Percentiles rank a stretch among this genome's conserved stretches.
phyloP scores from a whole-genome alignment of 495 filamentous ascomycete species.

The Penicillium argentinense region DNA sequence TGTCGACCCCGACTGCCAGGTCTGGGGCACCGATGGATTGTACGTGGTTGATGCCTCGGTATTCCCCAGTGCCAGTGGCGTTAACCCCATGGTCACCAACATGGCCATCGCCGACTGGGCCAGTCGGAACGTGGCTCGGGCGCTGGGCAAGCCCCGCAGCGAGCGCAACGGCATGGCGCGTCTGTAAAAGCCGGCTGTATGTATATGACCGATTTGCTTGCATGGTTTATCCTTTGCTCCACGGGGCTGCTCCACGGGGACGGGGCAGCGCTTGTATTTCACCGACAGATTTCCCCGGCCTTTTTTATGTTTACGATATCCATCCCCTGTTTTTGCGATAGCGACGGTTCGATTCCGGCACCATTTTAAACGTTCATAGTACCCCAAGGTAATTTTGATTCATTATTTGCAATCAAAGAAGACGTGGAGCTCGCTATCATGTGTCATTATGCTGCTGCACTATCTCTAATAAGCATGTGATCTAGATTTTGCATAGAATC shows the following conservation, averaged over 20 bases:
- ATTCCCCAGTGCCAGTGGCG: slow-evolving; percentile 85
- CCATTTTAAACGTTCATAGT: too few species aligned
- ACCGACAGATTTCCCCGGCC: too few species aligned
- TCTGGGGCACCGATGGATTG: slow-evolving; percentile 73
- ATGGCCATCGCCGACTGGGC: slow-evolving; percentile 72
- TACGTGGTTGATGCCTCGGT: slow-evolving; percentile 87
- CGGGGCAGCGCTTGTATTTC: too few species aligned
- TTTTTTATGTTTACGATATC: too few species aligned
- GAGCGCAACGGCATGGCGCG: slow-evolving; percentile 19
- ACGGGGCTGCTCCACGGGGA: too few species aligned
- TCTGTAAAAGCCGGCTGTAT: slow-evolving; percentile 4
- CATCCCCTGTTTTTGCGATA: too few species aligned
- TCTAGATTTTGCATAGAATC: neutral
- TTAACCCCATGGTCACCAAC: slow-evolving; percentile 90
- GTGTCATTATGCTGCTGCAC: neutral
- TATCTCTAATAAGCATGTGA: too few species aligned
- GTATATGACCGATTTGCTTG: too few species aligned
- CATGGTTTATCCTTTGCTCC: too few species aligned
- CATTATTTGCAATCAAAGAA: too few species aligned
- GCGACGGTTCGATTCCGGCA: neutral
- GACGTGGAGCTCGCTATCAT: neutral
- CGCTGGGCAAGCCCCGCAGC: slow-evolving; percentile 18
- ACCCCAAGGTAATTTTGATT: too few species aligned
- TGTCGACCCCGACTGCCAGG: slow-evolving; percentile 70
- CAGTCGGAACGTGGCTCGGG: slow-evolving; percentile 37